Evolutionary conservation across 106 monocot species (phyloP).

Genomic region (Narthecium ossifragum): DNA sequence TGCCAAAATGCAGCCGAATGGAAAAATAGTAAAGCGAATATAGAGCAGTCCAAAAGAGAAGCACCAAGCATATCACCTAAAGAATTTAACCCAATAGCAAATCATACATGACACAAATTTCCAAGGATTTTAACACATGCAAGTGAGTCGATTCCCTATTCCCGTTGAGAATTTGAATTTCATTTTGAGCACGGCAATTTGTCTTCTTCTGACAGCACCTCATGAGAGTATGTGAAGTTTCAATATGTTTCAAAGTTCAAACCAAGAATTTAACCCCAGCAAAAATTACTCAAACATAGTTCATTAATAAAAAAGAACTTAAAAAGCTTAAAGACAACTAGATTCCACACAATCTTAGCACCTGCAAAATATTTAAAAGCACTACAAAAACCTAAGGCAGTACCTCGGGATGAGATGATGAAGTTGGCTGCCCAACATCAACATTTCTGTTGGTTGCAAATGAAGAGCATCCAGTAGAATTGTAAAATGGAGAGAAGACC

Average conservation of each 20-base stretch:
- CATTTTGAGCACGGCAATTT: too few species aligned
- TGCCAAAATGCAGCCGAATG: too few species aligned
- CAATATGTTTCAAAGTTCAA: not conserved
- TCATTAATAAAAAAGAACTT: not conserved
- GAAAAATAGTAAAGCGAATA: too few species aligned
- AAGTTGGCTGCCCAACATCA: slow-evolving; percentile 87
- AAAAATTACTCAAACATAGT: not conserved
- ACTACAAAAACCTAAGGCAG: not conserved
- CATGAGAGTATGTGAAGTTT: too few species aligned
- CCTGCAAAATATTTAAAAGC: not conserved
- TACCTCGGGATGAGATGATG: slow-evolving; percentile 75
- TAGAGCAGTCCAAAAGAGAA: too few species aligned
- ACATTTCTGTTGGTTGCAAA: slow-evolving; percentile 27
- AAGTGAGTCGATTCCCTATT: too few species aligned
- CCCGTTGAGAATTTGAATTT: too few species aligned
- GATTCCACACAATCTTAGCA: not conserved
- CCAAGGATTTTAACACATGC: too few species aligned
- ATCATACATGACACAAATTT: too few species aligned
- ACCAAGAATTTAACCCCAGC: not conserved
- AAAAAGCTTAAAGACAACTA: not conserved
- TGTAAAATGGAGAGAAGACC: slow-evolving; percentile 5
- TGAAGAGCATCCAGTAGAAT: slow-evolving; percentile 7
- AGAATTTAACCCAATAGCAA: too few species aligned
- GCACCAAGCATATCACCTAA: too few species aligned
- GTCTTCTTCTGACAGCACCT: too few species aligned